Evolutionary conservation across 2,329 filamentous ascomycete species (phyloP), one percentile per base, ranked within the genome.

Genomic region (Plectosphaerella sp.): DNA sequence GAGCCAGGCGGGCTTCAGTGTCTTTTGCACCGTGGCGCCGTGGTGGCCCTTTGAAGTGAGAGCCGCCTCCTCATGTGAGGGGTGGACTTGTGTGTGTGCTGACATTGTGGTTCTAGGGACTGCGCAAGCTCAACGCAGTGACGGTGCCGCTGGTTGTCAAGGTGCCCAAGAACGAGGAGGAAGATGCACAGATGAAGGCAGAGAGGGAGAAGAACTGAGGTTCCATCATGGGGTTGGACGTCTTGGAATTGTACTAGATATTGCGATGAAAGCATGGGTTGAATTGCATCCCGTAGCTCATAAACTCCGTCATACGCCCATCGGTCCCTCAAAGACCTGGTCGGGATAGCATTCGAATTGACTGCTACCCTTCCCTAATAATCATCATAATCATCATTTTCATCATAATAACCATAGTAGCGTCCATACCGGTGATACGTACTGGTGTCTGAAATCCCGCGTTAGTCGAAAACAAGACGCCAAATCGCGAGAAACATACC

Each of bases 91-190:
- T 18, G n/a, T 20, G 18, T 20, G 18, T 50, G 50, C 60, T 56
- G 20, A 46, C 25, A 2, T n/a, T 0, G 37, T 7, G 9, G 5
- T 20, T 18, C 3, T 18, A 71, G 66, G 64, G 64, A 1, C 59
- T 70, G 48, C 64, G 68, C 1, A 70, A 69, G 58, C 49, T 69
- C 15, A 70, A 70, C n/a, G 67, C 67, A 1, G 60, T 64, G 5
- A 67, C 62, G 2, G 67, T 69, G 14, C 67, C 67, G 2, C 48
- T 59, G 7, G 52, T 69, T 35, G 65, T 70, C 2, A 66, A 62
- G 54, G 66, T 70, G 1, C 68, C 67, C 5, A 65, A 66, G 59
- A 64, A 52, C 1, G 64, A 70, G 48, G 66, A 69, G 45, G 66
- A 71, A 49, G 66, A 70, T 35, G 49, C 52, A 46, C 63, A 67